Base-by-base conservation (phyloP, 306 rosid species). In the Arachis stenosperma region DNA sequence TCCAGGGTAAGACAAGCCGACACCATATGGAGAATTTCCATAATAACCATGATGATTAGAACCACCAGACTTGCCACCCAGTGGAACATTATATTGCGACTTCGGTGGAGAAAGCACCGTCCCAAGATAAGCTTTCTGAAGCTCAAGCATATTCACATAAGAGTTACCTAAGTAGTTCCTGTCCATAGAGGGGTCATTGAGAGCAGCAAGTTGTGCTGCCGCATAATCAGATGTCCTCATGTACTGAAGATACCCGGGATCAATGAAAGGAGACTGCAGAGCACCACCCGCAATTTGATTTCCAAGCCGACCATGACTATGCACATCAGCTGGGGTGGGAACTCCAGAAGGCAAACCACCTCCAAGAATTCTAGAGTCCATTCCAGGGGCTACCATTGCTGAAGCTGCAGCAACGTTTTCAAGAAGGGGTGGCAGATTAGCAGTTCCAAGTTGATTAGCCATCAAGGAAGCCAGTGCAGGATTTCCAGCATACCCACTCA, bases 71-170 rank as follows among this genome's bases (percentile, higher is more conserved):
- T 89, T 91, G 55, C 88, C 87, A 73, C 86, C 87, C 71, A 88
- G 61, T 2, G 90, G 87, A 61, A 78, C 85, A 67, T 76, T 83
- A 69, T 89, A 94, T 65, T 89, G 98, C 3, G 97, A 83, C 78
- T 94, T 94, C 74, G 88, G 98, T n/a, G 96, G 97, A 10, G 97
- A 82, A 4, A 85, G 79, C 11, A 89, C 63, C 51, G 92, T 51
- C 50, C 96, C 99, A 14, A 86, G 76, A 78, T 91, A 91, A 9
- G 96, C 97, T 74, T 94, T 91, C 75, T 94, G 98, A 73, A 94
- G 84, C 74, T 91, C 98, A 51, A 91, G 81, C 68, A 88, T 61
- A 83, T 85, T 91, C 90, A 86, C 75, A 79, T 91, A 94, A 5
- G 96, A 86, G 77, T 85, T 88, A 5, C 91, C 90, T 7, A 91